These are phyloP conservation scores for Trypanosomatidae sp. DNA, from an alignment of 208 protist species.

Conservation along the genomic window DNA sequence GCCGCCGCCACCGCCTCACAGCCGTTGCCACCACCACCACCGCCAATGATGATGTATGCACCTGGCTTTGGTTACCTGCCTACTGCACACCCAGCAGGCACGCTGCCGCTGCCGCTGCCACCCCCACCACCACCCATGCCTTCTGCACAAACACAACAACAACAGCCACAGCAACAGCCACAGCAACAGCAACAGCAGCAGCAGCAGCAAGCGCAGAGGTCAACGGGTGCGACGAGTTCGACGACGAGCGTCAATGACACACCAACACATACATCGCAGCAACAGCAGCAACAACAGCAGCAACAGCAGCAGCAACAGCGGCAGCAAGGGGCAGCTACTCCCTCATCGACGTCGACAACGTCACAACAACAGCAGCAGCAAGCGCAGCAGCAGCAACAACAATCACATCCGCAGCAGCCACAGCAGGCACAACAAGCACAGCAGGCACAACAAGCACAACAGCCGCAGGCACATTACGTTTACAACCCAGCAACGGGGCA, in stretches of 20 bases:
- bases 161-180: neutral
- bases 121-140: neutral
- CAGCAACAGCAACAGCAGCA: constrained; percentile 3
- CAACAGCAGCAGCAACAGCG: constrained; percentile 11
- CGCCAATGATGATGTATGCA: neutral
- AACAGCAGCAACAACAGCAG: constrained; percentile 7
- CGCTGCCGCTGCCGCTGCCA: neutral
- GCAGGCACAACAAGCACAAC: constrained; percentile 1
- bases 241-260: too few relatives aligned
- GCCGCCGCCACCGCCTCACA: constrained; percentile 3
- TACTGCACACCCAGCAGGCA: too few relatives aligned
- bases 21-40: neutral
- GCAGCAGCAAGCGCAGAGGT: too few relatives aligned
- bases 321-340: too few relatives aligned
- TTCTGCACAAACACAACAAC: neutral
- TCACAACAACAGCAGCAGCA: constrained; percentile 3
- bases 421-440: neutral
- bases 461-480: neutral
- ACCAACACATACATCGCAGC: too few relatives aligned
- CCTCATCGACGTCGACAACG: too few relatives aligned
- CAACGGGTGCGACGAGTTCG: too few relatives aligned
- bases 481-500: neutral
- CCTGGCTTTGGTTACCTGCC: too few relatives aligned
- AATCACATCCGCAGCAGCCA: constrained; percentile 4
- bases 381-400: constrained; percentile 1